Evolutionary conservation across 345 rosid species (phyloP).

Genomic region (Euphorbia tirucalli): DNA sequence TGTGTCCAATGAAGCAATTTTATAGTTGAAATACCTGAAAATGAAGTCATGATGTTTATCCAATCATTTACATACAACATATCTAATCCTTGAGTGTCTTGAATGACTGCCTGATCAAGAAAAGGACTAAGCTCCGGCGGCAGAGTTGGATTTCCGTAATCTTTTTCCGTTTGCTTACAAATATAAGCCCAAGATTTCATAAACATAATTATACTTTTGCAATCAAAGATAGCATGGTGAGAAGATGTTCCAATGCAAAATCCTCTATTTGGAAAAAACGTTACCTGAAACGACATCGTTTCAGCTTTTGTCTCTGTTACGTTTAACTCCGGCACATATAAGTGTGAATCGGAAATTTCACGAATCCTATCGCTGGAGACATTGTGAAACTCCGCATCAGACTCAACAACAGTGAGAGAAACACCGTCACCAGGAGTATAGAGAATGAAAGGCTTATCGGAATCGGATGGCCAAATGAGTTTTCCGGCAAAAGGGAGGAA

Average conservation of each 20-base stretch:
- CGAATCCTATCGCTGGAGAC: slow-evolving; percentile 26
- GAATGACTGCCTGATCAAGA: slow-evolving; percentile 26
- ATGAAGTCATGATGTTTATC: neutral
- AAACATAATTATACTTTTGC: slow-evolving; percentile 8
- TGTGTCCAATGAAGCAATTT: no score
- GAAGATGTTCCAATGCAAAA: slow-evolving; percentile 8
- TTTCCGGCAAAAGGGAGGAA: slow-evolving; percentile 20
- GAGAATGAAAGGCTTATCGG: slow-evolving; percentile 10
- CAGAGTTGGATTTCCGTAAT: neutral
- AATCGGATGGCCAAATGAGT: slow-evolving; percentile 10
- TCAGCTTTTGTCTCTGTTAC: slow-evolving; percentile 18
- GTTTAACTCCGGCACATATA: slow-evolving; percentile 28
- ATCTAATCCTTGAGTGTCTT: slow-evolving; percentile 19
- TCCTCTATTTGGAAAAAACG: slow-evolving; percentile 17
- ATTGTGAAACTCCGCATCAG: neutral
- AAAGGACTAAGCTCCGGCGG: slow-evolving; percentile 18
- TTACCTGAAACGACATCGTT: slow-evolving; percentile 14
- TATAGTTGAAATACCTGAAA: no score
- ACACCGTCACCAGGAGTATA: slow-evolving; percentile 5
- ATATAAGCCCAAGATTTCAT: slow-evolving; percentile 15
- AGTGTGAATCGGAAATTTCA: slow-evolving; percentile 25
- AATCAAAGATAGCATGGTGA: slow-evolving; percentile 19
- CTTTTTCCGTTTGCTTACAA: no score
- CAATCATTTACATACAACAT: slow-evolving; percentile 5
- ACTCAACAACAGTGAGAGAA: slow-evolving; percentile 1